Evolutionary conservation across 2,329 filamentous ascomycete species (phyloP).

Genomic region (Monosporascus sp.): DNA sequence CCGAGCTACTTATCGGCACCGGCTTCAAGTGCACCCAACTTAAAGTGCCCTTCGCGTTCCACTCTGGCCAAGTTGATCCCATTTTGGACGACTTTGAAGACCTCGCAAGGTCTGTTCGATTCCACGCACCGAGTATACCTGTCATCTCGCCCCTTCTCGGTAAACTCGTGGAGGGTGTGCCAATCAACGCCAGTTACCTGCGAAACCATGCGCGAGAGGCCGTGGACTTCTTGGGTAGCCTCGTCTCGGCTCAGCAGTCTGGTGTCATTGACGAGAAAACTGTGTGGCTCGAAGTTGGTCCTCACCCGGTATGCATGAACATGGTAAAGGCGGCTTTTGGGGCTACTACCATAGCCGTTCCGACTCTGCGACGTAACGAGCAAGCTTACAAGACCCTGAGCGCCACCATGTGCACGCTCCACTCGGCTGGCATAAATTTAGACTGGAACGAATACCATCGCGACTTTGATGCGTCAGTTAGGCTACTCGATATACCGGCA

Average conservation of each 20-base stretch:
- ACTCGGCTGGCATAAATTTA: constrained; percentile 53
- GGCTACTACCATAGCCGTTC: constrained; percentile 46
- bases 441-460: constrained; percentile 64
- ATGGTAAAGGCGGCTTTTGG: constrained; percentile 64
- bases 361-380: constrained; percentile 59
- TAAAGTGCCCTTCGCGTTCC: constrained; percentile 63
- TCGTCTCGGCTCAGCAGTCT: constrained; percentile 53
- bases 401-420: constrained; percentile 50
- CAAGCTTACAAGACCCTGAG: constrained; percentile 60
- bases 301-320: constrained; percentile 62
- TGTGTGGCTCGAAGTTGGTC: constrained; percentile 69
- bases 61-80: constrained; percentile 59
- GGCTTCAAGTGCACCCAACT: constrained; percentile 58
- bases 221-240: constrained; percentile 62
- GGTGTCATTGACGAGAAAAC: constrained; percentile 60
- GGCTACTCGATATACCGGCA: constrained; percentile 59
- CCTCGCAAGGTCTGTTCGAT: constrained; percentile 46
- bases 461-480: constrained; percentile 52
- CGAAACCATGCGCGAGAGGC: constrained; percentile 60
- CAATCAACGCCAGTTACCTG: constrained; percentile 58
- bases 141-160: constrained; percentile 65
- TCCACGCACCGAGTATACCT: constrained; percentile 51
- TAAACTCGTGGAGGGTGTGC: constrained; percentile 52
- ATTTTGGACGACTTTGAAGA: constrained; percentile 56
- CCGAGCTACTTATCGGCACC: constrained; percentile 38